Evolutionary conservation across 768 basidiomycete species (phyloP).

Genomic region (Suillus luteus): DNA sequence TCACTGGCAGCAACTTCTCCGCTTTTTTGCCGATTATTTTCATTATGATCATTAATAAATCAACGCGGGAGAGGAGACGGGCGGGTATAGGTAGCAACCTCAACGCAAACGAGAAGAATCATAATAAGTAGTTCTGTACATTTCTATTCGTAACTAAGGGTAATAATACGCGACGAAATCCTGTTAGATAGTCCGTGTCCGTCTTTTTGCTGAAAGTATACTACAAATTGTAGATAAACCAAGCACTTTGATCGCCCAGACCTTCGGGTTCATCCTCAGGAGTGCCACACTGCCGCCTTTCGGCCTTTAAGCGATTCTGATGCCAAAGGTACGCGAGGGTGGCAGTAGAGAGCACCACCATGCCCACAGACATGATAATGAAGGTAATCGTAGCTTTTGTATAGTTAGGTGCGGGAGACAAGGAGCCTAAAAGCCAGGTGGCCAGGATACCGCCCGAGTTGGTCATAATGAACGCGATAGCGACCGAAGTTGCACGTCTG

Average conservation of each 20-base stretch:
- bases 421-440: conserved; percentile 57
- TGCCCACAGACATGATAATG: conserved; percentile 40
- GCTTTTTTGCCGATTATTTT: not conserved
- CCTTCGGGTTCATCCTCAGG: conserved; percentile 40
- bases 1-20: not conserved
- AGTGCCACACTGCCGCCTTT: conserved; percentile 32
- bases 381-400: conserved; percentile 44
- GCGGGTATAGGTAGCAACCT: not conserved
- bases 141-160: not conserved
- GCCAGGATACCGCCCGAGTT: conserved; percentile 62
- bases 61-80: not conserved
- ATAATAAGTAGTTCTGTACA: not conserved
- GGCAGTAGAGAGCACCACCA: conserved; percentile 37
- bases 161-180: not conserved
- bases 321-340: conserved; percentile 44
- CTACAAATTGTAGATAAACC: conserved; percentile 54
- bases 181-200: not conserved
- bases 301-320: conserved; percentile 49
- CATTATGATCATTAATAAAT: not conserved
- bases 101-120: not conserved
- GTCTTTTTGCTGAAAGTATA: not conserved
- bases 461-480: conserved; percentile 57
- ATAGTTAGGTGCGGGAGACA: conserved; percentile 54
- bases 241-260: conserved; percentile 53
- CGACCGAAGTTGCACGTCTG: conserved; percentile 59